Conservation (phyloP, 345 rosid species). For the Ceriops zippeliana region DNA sequence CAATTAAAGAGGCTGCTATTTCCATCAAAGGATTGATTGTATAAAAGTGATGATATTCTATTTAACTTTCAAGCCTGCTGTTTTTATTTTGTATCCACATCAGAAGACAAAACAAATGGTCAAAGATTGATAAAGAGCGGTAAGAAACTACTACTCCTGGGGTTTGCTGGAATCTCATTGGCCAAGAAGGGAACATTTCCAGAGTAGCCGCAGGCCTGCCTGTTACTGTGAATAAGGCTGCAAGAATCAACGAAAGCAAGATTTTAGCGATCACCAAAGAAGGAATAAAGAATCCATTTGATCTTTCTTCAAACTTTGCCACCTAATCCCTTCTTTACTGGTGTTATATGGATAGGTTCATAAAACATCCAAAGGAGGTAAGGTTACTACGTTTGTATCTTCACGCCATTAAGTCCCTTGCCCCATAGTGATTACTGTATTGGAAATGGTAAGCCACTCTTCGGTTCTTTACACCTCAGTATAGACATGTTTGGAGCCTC, state of each 20-base stretch:
- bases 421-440: constrained; percentile 57
- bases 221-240: constrained; percentile 67
- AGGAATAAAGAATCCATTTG: constrained; percentile 10
- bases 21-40: no score
- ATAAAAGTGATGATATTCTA: background rate
- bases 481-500: constrained; percentile 46
- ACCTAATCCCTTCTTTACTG: constrained; percentile 30
- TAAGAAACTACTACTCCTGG: constrained; percentile 58
- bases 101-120: constrained; percentile 41
- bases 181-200: constrained; percentile 99
- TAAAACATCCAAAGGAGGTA: constrained; percentile 36
- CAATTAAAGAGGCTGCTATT: background rate
- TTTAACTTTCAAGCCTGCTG: background rate
- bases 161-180: constrained; percentile 94
- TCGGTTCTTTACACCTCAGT: constrained; percentile 24
- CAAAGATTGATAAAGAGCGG: constrained; percentile 42
- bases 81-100: background rate
- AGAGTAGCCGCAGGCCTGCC: constrained; percentile 92
- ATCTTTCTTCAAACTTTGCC: constrained; percentile 9
- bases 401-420: constrained; percentile 64
- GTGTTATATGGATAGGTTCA: constrained; percentile 38
- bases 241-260: constrained; percentile 19
- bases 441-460: constrained; percentile 44
- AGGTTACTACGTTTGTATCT: constrained; percentile 50
- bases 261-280: constrained; percentile 37